Evolutionary conservation across 768 basidiomycete species (phyloP), one percentile per base, ranked within the genome.

Genomic region (Tricholoma terreum): DNA sequence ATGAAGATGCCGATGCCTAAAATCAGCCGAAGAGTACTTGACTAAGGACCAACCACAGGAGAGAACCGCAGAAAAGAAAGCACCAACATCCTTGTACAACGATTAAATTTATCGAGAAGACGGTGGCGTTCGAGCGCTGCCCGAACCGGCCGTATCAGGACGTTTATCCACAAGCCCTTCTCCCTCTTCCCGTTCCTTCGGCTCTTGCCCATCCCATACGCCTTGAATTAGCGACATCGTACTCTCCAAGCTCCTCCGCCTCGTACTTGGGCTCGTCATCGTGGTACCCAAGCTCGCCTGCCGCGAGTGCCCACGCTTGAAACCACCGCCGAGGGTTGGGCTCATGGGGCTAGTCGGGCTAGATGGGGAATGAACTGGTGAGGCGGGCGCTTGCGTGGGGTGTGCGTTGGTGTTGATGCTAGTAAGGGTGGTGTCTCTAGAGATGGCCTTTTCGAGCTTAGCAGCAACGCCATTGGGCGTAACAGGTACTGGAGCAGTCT

Each of bases 221-320:
- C 93, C 92, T 73, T 94, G 88, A 67, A 98, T 96, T 69, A 98
- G 83, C 60, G 88, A 88, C 80, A 95, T 94, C 52, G 97, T 98
- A 70, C 90, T 94, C 79, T 98, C 96, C 70, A 98, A 71, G 69
- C 90, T 93, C 70, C 96, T 78, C 73, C 96, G 78, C 62, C 97
- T 78, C 50, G 89, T 98, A 70, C 92, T 94, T 12, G 97, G 96
- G 66, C 89, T 91, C 51, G 95, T 96, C 85, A 87, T 89, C 61
- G 95, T 98, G 61, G 96, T 98, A 3, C 96, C 96, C 60, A 98
- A 72, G 67, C 92, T 94, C 51, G 87, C 85, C 65, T 90, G 85
- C 43, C 92, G 80, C 2, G 80, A 80, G 63, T 90, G 90, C 12
- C 89, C 85, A 38, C 89, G 84, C 59, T 81, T 83, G 80, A 85